Base-by-base conservation (phyloP, 208 protist species). In the Acanthamoeba lugdunensis region DNA sequence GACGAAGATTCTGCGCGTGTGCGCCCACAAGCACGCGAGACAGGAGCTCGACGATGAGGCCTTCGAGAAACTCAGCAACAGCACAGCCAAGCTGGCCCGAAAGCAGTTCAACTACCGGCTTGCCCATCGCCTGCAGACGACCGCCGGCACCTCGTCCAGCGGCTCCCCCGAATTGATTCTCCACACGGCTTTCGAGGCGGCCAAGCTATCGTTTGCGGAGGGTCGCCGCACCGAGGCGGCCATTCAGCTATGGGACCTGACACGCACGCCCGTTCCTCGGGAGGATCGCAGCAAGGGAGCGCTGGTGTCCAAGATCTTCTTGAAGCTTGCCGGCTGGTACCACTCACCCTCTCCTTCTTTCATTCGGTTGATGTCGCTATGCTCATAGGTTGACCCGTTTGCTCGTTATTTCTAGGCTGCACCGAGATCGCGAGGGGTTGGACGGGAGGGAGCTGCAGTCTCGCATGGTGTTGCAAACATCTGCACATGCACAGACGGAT, bases 321-420 rank as follows among this genome's bases (percentile, higher is more conserved):
- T 91, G 11, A 91, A 91, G 48, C 41, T 91, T 8, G 85, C 85
- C 61, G 50, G 48, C 52, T 91, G 85, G 85, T 91, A 91, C 58
- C 58, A 65, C 58, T 37, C 11, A 18, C 61, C 61, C 23, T 21
- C 28, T 21, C 61, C 7, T 58, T 58, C 54, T 0, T 81, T 25
- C 73, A 14, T 81, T 21, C 6, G 0, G 21, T 81, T 81, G 25
- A 18, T 52, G 7, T 58, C 54, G 45, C 0, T 25, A 81, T 14
- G 37, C 25, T 81, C n/a, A 81, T 6, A 2, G 6, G 8, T 11
- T 54, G 21, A 54, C 18, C 13, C 52, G 18, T 87, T 52, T 45
- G 25, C 79, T 41, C 30, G 23, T 7, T 3, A 16, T 13, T 81
- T 5, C 23, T 84, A 87, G 79, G 79, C 45, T 87, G 25, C 79